These are phyloP conservation scores for Mortierella hygrophila DNA, from an alignment of 192 early-diverging fungal species.

Conservation along the genomic window DNA sequence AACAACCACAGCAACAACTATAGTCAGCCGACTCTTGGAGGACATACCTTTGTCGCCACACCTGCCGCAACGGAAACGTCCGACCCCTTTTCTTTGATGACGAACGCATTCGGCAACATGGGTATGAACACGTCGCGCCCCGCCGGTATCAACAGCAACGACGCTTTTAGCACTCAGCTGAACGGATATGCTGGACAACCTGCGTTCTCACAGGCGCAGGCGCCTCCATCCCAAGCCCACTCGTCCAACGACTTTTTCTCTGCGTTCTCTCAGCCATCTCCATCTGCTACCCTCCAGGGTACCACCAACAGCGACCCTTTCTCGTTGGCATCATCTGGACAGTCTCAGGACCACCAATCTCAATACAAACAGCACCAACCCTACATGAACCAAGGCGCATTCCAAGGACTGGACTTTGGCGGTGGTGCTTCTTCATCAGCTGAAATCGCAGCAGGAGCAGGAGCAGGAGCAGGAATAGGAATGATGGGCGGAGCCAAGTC, in stretches of 20 bases:
- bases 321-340: slow-evolving; percentile 6
- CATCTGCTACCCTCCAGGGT: background rate
- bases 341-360: background rate
- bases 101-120: slow-evolving; percentile 39
- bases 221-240: background rate
- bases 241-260: slow-evolving; percentile 29
- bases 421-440: background rate
- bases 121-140: slow-evolving; percentile 4
- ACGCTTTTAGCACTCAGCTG: background rate
- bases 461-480: background rate
- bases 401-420: slow-evolving; percentile 28
- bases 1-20: background rate
- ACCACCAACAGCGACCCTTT: slow-evolving; percentile 19
- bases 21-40: slow-evolving; percentile 16
- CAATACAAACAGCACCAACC: background rate
- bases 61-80: slow-evolving; percentile 16
- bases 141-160: background rate
- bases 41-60: slow-evolving; percentile 13
- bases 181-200: background rate
- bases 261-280: slow-evolving; percentile 13
- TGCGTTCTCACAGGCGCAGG: slow-evolving; percentile 1
- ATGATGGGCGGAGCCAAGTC: slow-evolving; percentile 26
- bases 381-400: slow-evolving; percentile 5
- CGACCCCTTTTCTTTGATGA: slow-evolving; percentile 53
- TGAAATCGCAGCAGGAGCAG: background rate